Conservation (phyloP, 345 rosid genomes). For the Brassica cretica region DNA sequence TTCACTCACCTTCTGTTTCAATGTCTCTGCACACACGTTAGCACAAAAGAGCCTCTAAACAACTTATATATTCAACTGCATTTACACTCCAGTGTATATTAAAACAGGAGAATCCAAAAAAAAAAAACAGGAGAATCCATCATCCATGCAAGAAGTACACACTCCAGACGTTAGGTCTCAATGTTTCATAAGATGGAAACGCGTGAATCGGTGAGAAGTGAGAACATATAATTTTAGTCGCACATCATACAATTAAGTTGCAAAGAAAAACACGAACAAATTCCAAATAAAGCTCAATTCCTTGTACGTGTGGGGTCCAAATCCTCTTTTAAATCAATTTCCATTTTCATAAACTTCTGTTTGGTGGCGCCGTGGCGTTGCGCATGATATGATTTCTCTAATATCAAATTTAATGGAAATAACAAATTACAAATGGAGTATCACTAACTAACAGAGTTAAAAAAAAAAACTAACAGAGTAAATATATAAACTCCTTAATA, state of each 20-base stretch:
- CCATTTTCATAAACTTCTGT: background rate
- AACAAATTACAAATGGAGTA: constrained; percentile 3
- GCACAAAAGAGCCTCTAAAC: background rate
- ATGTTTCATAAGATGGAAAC: background rate
- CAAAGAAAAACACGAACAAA: background rate
- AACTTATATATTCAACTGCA: background rate
- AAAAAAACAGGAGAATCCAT: too few relatives aligned
- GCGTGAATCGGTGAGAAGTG: constrained; percentile 18
- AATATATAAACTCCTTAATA: background rate
- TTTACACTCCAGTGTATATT: background rate
- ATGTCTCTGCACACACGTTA: background rate
- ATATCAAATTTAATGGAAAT: background rate
- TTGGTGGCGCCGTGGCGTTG: constrained; percentile 16
- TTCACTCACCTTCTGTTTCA: background rate
- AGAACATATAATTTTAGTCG: background rate
- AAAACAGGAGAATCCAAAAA: too few relatives aligned
- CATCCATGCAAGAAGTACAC: background rate
- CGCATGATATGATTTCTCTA: constrained; percentile 9
- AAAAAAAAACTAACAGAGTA: background rate
- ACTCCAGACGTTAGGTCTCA: background rate
- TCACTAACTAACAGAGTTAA: background rate
- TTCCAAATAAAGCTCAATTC: constrained; percentile 8
- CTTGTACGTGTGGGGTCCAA: constrained; percentile 28
- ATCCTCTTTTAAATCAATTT: background rate
- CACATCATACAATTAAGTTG: background rate